These are phyloP conservation scores for Leptographium procerum DNA, from an alignment of 2,329 filamentous ascomycete species.

Conservation along the genomic window DNA sequence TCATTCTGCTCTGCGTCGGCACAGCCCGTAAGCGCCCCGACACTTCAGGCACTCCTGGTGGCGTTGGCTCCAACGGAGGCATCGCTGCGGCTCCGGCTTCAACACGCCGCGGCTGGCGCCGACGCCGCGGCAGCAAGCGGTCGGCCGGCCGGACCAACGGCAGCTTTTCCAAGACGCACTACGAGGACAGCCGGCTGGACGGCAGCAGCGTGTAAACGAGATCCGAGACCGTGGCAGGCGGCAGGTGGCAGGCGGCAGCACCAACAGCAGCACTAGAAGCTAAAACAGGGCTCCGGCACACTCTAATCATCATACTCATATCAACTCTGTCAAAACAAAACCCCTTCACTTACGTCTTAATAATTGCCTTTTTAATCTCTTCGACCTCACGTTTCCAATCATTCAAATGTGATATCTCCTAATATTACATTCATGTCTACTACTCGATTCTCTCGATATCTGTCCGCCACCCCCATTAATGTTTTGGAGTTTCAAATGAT, in stretches of 20 bases:
- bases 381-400: too few relatives aligned
- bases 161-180: slow-evolving; percentile 12
- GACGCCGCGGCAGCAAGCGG: slow-evolving; percentile 1
- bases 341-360: too few relatives aligned
- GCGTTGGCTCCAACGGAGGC: neutral
- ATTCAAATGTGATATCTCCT: too few relatives aligned
- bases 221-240: too few relatives aligned
- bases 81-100: neutral
- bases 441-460: too few relatives aligned
- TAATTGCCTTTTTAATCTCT: too few relatives aligned
- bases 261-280: too few relatives aligned
- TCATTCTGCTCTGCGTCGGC: slow-evolving; percentile 55
- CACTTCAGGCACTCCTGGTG: neutral
- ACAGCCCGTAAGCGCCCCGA: slow-evolving; percentile 24
- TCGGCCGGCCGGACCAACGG: slow-evolving; percentile 3
- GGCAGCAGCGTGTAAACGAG: neutral
- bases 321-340: too few relatives aligned
- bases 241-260: neutral
- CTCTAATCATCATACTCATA: neutral
- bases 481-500: too few relatives aligned
- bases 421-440: too few relatives aligned
- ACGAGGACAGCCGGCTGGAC: slow-evolving; percentile 6
- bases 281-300: too few relatives aligned
- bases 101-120: neutral
- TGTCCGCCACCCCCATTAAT: too few relatives aligned